These are phyloP conservation scores for Bjerkandera adusta DNA, from an alignment of 1,284 basidiomycete genomes.

Conservation along the genomic window DNA sequence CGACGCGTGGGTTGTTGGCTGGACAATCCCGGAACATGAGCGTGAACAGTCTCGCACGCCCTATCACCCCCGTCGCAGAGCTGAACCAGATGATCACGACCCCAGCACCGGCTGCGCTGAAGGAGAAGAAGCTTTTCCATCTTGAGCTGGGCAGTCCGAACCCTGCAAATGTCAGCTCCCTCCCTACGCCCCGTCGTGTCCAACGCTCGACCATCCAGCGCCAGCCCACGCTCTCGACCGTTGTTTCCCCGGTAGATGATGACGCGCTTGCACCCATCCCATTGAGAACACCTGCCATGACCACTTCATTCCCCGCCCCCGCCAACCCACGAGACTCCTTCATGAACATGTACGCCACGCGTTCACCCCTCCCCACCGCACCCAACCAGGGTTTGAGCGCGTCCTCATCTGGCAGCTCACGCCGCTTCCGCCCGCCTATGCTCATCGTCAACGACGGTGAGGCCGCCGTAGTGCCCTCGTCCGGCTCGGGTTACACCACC, in stretches of 20 bases:
- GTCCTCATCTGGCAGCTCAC: neutral
- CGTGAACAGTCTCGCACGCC: conserved; percentile 20
- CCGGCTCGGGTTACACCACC: conserved; percentile 3
- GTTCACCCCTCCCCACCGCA: conserved; percentile 10
- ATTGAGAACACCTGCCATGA: conserved; percentile 21
- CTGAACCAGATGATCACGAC: conserved; percentile 31
- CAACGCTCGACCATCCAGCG: conserved; percentile 23
- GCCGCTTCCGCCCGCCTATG: conserved; percentile 3
- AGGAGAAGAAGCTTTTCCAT: conserved; percentile 17
- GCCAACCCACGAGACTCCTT: conserved; percentile 24
- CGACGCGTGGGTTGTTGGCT: conserved; percentile 11
- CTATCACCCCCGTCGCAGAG: conserved; percentile 35
- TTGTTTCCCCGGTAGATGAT: conserved; percentile 17
- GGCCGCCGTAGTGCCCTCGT: conserved; percentile 1
- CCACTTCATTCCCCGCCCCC: conserved; percentile 4
- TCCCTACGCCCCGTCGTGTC: conserved; percentile 26
- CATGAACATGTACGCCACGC: conserved; percentile 30
- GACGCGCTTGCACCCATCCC: conserved; percentile 21
- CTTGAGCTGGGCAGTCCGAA: too few relatives aligned
- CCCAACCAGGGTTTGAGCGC: neutral
- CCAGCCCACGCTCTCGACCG: conserved; percentile 15
- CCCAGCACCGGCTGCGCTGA: conserved; percentile 21
- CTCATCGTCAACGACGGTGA: conserved; percentile 11
- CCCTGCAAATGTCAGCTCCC: conserved; percentile 10
- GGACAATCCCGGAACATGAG: conserved; percentile 8